These are phyloP conservation scores for Saxispiralis lemnorum DNA, from an alignment of 495 filamentous ascomycete species.

Conservation along the genomic window DNA sequence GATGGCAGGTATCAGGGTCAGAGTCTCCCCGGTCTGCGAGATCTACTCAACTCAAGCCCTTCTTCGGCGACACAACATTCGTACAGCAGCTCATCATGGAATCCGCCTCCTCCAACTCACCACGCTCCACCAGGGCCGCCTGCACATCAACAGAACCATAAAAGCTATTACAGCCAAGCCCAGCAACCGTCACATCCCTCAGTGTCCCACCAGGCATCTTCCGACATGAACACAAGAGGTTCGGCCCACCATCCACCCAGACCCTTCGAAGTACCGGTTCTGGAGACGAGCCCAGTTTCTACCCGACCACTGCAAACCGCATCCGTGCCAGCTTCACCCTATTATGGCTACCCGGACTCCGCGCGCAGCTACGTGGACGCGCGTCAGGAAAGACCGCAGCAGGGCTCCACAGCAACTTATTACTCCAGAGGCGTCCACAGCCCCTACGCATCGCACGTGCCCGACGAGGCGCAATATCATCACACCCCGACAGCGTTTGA, in stretches of 20 bases:
- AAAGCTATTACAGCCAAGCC: neutral
- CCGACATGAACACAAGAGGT: neutral
- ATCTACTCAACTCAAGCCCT: conserved; percentile 5
- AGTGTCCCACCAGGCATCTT: conserved; percentile 5
- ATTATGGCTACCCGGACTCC: conserved; percentile 1
- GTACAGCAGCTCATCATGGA: neutral
- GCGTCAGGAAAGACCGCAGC: neutral
- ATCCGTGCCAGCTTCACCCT: conserved; percentile 11
- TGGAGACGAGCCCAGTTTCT: conserved; percentile 10
- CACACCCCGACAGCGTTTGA: neutral
- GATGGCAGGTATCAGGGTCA: conserved; percentile 3
- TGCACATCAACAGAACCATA: neutral
- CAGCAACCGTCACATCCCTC: conserved; percentile 5
- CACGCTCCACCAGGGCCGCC: neutral
- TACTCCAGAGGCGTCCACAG: neutral
- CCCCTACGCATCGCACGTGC: neutral
- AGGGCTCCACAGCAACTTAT: conserved; percentile 1
- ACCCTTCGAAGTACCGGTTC: conserved; percentile 9
- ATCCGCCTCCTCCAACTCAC: neutral
- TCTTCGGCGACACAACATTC: neutral
- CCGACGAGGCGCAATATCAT: conserved; percentile 1
- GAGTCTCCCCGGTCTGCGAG: conserved; percentile 10
- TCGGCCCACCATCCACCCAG: neutral
- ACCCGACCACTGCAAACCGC: neutral
- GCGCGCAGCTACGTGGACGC: conserved; percentile 2